Conservation (phyloP, 2,329 filamentous ascomycete species). For the Cladosporium sp. region DNA sequence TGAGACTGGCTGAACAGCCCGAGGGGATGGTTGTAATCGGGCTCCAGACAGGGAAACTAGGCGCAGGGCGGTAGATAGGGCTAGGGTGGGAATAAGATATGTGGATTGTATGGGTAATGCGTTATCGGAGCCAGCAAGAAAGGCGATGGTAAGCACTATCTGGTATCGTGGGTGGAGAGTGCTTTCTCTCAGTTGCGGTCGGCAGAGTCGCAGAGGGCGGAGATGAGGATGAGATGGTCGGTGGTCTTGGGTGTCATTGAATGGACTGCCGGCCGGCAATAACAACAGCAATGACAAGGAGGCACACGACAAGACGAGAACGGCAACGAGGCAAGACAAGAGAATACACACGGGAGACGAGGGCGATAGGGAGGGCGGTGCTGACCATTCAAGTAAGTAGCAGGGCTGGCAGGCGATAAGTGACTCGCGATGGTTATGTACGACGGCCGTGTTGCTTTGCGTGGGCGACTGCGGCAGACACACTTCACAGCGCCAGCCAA, state of each 20-base stretch:
- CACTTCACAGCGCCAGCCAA: slow-evolving; percentile 1
- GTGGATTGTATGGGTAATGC: slow-evolving; percentile 25
- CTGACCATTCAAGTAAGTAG: slow-evolving; percentile 14
- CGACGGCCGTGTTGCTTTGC: slow-evolving; percentile 1
- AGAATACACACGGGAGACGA: not conserved
- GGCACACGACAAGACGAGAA: not conserved
- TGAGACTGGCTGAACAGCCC: slow-evolving; percentile 10
- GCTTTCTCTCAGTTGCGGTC: slow-evolving; percentile 29
- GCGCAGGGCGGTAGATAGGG: slow-evolving; percentile 23
- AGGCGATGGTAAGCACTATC: not conserved
- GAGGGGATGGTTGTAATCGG: slow-evolving; percentile 6
- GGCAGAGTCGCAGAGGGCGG: slow-evolving; percentile 34
- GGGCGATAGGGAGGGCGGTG: not conserved
- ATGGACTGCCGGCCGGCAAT: slow-evolving; percentile 28
- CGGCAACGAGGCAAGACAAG: not conserved
- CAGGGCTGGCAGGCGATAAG: not conserved
- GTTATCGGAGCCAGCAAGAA: slow-evolving; percentile 12
- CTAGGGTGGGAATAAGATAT: slow-evolving; percentile 16
- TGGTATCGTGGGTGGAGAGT: not conserved
- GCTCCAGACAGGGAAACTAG: slow-evolving; percentile 13
- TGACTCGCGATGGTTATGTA: slow-evolving; percentile 13
- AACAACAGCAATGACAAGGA: not conserved
- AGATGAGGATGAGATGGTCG: slow-evolving; percentile 39
- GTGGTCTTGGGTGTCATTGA: slow-evolving; percentile 42
- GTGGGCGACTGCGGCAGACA: slow-evolving; percentile 8